phyloP scores from a whole-genome alignment of 139 green algal genomes.

The Tetraselmis striata region DNA sequence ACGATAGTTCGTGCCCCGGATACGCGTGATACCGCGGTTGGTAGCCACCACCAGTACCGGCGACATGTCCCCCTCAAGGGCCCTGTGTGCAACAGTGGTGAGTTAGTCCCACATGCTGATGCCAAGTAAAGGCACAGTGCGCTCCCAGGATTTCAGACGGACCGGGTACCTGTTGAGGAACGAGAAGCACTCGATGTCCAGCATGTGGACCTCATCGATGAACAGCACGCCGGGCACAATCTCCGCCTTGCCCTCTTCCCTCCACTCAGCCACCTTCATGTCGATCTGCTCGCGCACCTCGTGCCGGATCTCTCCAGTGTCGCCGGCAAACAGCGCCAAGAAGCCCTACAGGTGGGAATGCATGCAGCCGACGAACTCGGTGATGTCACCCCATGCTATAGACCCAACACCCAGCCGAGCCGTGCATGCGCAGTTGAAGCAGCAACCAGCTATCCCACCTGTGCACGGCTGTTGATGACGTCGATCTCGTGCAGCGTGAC shows the following conservation, averaged over 20 bases:
- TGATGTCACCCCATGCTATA: too few relatives aligned
- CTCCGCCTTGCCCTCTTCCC: constrained; percentile 98
- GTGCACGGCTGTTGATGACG: constrained; percentile 89
- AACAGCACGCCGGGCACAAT: constrained; percentile 97
- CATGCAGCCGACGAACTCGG: too few relatives aligned
- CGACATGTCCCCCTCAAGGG: constrained; percentile 95
- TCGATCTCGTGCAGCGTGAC: constrained; percentile 97
- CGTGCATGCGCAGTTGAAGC: not conserved
- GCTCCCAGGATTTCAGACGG: too few relatives aligned
- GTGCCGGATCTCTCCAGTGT: constrained; percentile 94
- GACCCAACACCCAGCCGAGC: too few relatives aligned
- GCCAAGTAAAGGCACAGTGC: too few relatives aligned
- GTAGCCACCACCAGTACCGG: constrained; percentile 97
- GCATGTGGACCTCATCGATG: constrained; percentile 98
- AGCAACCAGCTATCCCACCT: constrained; percentile 33
- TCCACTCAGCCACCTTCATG: constrained; percentile 86
- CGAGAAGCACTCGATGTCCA: constrained; percentile 99
- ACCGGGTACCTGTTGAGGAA: constrained; percentile 86
- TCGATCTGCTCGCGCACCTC: constrained; percentile 94
- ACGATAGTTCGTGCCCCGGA: constrained; percentile 93
- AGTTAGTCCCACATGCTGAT: too few relatives aligned
- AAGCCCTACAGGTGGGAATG: constrained; percentile 73
- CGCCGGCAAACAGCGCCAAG: constrained; percentile 93
- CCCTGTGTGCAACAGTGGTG: too few relatives aligned
- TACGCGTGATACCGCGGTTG: constrained; percentile 94